These are phyloP conservation scores for Spinacia oleracea DNA, from an alignment of 179 eudicot genomes.

Conservation along the genomic window DNA sequence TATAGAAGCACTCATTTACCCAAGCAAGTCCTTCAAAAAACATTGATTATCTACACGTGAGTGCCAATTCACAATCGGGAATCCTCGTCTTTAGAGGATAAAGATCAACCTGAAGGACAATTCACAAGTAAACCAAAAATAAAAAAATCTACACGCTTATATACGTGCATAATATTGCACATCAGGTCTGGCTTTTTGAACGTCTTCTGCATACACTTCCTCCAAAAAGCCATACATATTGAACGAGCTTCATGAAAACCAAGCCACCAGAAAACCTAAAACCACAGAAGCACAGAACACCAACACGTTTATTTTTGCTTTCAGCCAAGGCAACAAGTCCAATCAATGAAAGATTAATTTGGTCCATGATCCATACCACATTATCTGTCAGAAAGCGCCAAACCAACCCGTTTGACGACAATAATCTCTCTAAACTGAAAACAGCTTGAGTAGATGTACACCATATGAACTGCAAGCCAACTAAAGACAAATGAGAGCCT, in stretches of 20 bases:
- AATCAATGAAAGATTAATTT: slow-evolving; percentile 16
- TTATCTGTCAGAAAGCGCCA: slow-evolving; percentile 24
- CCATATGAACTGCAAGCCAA: slow-evolving; percentile 30
- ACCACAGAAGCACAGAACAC: slow-evolving; percentile 21
- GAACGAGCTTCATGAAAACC: slow-evolving; percentile 34
- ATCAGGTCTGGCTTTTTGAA: slow-evolving; percentile 12
- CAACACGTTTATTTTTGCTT: slow-evolving; percentile 9
- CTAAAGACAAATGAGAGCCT: neutral
- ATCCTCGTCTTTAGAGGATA: neutral
- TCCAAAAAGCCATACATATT: slow-evolving; percentile 20
- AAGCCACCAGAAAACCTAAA: slow-evolving; percentile 44
- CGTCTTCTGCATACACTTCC: slow-evolving; percentile 23
- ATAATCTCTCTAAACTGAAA: slow-evolving; percentile 29
- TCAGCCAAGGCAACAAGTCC: slow-evolving; percentile 6
- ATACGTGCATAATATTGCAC: slow-evolving; percentile 21
- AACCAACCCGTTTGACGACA: slow-evolving; percentile 22
- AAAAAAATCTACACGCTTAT: neutral
- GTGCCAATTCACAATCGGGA: slow-evolving; percentile 11
- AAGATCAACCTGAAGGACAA: neutral
- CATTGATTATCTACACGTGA: neutral
- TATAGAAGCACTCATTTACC: neutral
- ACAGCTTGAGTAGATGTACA: slow-evolving; percentile 34
- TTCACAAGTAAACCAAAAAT: neutral
- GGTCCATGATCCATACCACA: slow-evolving; percentile 26
- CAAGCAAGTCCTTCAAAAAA: neutral